These are phyloP conservation scores for Metroxylon sagu DNA, from an alignment of 176 grass and related monocot genomes.

Conservation along the genomic window DNA sequence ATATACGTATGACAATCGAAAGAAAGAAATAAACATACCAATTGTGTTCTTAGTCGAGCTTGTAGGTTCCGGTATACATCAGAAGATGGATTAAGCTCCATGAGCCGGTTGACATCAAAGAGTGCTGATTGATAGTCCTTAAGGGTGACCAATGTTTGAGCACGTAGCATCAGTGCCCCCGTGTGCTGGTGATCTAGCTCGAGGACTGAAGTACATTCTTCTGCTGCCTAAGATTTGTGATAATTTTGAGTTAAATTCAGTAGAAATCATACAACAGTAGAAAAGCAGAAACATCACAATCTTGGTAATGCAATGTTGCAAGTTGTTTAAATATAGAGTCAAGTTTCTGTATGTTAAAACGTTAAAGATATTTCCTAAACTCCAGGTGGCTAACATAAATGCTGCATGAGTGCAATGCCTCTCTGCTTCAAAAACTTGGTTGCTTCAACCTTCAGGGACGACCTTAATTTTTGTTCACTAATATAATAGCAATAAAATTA, in stretches of 20 bases:
- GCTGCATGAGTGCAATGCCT: too few relatives aligned
- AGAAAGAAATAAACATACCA: constrained; percentile 37
- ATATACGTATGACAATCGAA: too few relatives aligned
- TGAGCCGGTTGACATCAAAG: constrained; percentile 84
- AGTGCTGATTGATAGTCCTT: constrained; percentile 95
- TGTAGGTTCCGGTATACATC: constrained; percentile 79
- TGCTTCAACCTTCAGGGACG: too few relatives aligned
- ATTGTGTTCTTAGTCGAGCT: constrained; percentile 76
- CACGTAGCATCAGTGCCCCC: constrained; percentile 88
- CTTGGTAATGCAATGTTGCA: too few relatives aligned
- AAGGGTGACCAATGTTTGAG: constrained; percentile 84
- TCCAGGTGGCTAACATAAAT: too few relatives aligned
- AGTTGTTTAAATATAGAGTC: too few relatives aligned
- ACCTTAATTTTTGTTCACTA: too few relatives aligned
- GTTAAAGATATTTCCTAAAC: too few relatives aligned
- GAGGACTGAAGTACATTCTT: constrained; percentile 97
- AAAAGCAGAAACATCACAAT: too few relatives aligned
- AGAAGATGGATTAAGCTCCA: constrained; percentile 82
- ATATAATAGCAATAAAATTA: too few relatives aligned
- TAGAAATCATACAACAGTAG: neutral
- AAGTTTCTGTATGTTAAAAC: too few relatives aligned
- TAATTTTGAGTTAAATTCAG: neutral
- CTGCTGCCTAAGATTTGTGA: constrained; percentile 48
- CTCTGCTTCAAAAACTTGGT: too few relatives aligned
- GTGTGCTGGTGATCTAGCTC: constrained; percentile 79